Percentiles rank a stretch among this genome's conserved stretches.
Evolutionary conservation across 2,329 filamentous ascomycete genomes (phyloP).

Genomic region (Coniochaeta pulveracea): DNA sequence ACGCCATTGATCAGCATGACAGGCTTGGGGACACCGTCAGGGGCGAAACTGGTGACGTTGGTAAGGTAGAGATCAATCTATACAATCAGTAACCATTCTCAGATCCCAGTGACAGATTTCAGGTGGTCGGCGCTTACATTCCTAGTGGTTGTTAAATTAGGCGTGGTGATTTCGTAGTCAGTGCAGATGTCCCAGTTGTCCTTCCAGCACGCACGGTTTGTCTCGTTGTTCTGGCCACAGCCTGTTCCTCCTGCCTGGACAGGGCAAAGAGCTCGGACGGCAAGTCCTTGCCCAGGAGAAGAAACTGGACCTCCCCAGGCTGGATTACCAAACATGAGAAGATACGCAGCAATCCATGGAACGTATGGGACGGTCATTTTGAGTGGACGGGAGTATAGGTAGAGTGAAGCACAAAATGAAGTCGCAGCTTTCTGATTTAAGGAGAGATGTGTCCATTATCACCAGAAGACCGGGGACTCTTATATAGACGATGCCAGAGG

Average conservation of each 20-base stretch:
- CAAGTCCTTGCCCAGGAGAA: too few relatives aligned
- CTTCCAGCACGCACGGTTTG: slow-evolving; percentile 13
- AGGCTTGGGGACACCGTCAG: slow-evolving; percentile 11
- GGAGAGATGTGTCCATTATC: too few relatives aligned
- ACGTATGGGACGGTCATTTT: too few relatives aligned
- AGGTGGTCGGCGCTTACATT: slow-evolving; percentile 6
- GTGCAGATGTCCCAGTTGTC: slow-evolving; percentile 13
- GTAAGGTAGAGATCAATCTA: slow-evolving; percentile 13
- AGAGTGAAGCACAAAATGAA: too few relatives aligned
- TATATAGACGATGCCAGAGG: too few relatives aligned
- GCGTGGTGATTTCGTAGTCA: slow-evolving; percentile 11
- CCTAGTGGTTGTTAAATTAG: slow-evolving; percentile 10
- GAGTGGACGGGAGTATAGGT: too few relatives aligned
- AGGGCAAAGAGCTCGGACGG: too few relatives aligned
- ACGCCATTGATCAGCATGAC: slow-evolving; percentile 14
- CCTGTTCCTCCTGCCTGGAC: slow-evolving; percentile 1
- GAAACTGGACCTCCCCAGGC: too few relatives aligned
- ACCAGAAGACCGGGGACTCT: too few relatives aligned
- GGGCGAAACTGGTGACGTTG: slow-evolving; percentile 11
- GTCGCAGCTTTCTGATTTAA: too few relatives aligned
- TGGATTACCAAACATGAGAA: too few relatives aligned
- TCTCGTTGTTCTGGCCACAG: slow-evolving; percentile 10
- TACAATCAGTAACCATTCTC: background rate
- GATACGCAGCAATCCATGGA: too few relatives aligned
- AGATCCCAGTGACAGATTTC: background rate